Base-by-base conservation (phyloP, 169 alveolate species). In the Eimeria tenella region DNA sequence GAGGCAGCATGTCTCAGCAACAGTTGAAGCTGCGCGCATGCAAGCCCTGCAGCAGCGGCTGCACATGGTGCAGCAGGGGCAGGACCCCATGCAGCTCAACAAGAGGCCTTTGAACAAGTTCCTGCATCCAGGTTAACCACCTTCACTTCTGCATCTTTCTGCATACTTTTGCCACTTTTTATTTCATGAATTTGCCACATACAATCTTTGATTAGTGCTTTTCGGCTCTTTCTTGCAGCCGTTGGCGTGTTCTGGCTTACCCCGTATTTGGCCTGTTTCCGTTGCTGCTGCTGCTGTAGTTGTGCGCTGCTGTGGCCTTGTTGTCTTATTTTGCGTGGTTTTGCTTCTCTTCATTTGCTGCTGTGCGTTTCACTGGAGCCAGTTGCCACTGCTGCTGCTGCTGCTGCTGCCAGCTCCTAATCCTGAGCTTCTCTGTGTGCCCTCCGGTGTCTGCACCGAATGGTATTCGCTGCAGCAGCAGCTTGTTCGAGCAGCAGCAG, bases 51-150 rank as follows among this genome's bases (percentile, higher is more conserved):
- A 68, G 31, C 77, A 68, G 31, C n/a, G 31, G 77, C 77, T 68
- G 77, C n/a, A 8, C 11, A 68, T 68, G 77, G n/a, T 68, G 9
- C 77, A 68, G 77, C 77, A n/a, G 31, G 77, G 77, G 49, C 49
- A 68, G 31, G 49, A 68, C 9, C 49, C 31, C 13, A 68, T 68
- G 77, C 42, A 15, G 31, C n/a, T 68, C 49, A 11, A n/a, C 31
- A 68, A n/a, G 77, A 68, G 77, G 31, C 77, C 77, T 17, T 68
- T 68, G 77, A 68, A 68, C 31, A 68, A 68, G 31, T 68, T 68
- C 55, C 77, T 68, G n/a, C 31, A 68, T n/a, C 77, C 77, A 0
- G 77, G 77, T 68, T 7, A 15, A 5, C 77, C 31, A 23, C 55
- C n/a, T 68, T 10, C 13, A 10, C n/a, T n/a, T n/a, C n/a, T 5